phyloP scores from a whole-genome alignment of 805 yeast genomes.

The Hanseniaspora nectarophila region DNA sequence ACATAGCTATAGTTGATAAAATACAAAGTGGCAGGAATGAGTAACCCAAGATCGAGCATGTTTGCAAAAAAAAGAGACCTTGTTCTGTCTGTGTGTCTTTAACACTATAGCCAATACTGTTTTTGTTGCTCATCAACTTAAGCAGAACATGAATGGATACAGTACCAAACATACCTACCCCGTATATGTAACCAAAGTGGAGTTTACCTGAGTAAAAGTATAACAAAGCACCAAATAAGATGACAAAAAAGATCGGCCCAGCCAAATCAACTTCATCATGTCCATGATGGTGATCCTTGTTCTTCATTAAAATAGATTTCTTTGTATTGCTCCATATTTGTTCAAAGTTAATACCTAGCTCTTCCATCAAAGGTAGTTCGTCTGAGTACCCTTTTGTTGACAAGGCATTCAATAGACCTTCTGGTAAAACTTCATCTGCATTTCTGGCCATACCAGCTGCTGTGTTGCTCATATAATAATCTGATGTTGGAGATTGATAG shows the following conservation, averaged over 20 bases:
- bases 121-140: conserved; percentile 70
- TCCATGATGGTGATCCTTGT: conserved; percentile 64
- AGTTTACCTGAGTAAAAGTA: conserved; percentile 80
- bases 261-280: conserved; percentile 60
- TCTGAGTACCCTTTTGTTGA: conserved; percentile 88
- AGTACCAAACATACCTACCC: conserved; percentile 88
- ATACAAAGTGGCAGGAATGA: conserved; percentile 78
- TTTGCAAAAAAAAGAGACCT: conserved; percentile 42
- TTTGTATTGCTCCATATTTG: conserved; percentile 77
- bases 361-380: conserved; percentile 88
- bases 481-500: conserved; percentile 19
- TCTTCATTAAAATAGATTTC: conserved; percentile 42
- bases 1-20: conserved; percentile 44
- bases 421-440: conserved; percentile 38
- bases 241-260: conserved; percentile 83
- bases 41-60: conserved; percentile 88
- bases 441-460: conserved; percentile 6
- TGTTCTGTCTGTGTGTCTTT: conserved; percentile 11
- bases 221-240: conserved; percentile 65
- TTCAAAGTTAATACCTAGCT: conserved; percentile 79
- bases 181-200: conserved; percentile 93
- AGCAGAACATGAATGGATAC: conserved; percentile 71
- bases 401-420: conserved; percentile 81
- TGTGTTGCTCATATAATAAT: conserved; percentile 11
- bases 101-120: conserved; percentile 34